Conservation (phyloP, 352 stramenopile species). For the Phytophthora hibernalis region DNA sequence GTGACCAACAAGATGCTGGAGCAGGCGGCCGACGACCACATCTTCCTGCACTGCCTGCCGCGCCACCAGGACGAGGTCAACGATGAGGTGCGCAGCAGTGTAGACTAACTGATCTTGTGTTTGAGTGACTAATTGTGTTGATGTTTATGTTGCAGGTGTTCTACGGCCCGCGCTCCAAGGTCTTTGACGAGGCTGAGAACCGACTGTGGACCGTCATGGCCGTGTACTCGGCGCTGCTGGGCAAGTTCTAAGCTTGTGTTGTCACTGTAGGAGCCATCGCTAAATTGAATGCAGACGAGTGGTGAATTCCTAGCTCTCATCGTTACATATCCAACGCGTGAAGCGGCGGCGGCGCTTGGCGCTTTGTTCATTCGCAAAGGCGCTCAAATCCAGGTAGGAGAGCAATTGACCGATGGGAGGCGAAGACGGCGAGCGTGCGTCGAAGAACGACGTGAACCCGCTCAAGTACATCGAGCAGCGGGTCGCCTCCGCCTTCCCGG, state of each 20-base stretch:
- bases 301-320: neutral
- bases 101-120: neutral
- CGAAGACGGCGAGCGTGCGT: conserved; percentile 41
- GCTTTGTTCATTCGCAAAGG: conserved; percentile 11
- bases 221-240: conserved; percentile 77
- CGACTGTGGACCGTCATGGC: conserved; percentile 99
- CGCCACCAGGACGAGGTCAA: conserved; percentile 97
- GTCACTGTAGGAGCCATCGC: conserved; percentile 6
- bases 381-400: neutral
- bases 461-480: conserved; percentile 86
- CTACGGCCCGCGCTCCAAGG: conserved; percentile 95
- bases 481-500: conserved; percentile 74
- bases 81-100: conserved; percentile 88
- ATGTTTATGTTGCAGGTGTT: conserved; percentile 74
- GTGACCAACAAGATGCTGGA: conserved; percentile 93
- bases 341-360: conserved; percentile 24
- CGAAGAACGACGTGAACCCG: conserved; percentile 78
- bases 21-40: conserved; percentile 89
- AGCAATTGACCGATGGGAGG: conserved; percentile 56
- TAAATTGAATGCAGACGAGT: conserved; percentile 30
- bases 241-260: conserved; percentile 39
- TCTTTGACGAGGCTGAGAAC: conserved; percentile 98
- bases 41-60: conserved; percentile 98
- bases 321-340: conserved; percentile 31
- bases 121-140: neutral